Evolutionary conservation across 495 filamentous ascomycete species (phyloP), one percentile per base, ranked within the genome.

Genomic region (Aspergillus cavernicola): DNA sequence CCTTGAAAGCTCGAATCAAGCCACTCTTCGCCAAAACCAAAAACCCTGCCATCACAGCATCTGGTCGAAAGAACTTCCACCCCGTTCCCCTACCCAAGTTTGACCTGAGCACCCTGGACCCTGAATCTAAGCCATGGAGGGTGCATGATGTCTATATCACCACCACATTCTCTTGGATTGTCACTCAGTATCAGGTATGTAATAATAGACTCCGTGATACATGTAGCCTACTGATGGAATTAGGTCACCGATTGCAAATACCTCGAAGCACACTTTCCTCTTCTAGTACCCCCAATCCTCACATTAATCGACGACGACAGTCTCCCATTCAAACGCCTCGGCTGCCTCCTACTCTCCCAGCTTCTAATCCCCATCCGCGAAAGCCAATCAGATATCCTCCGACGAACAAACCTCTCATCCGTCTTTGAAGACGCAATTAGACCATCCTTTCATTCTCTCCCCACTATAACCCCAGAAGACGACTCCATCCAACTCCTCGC

Each of bases 211-310:
- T n/a, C 12, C 9, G 15, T 12, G 6, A n/a, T 29, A 0, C 9
- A 6, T 13, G n/a, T 24, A 15, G 10, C 8, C n/a, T 26, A 22
- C 46, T 40, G 16, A 40, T 12, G 15, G 6, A 15, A 11, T 12
- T 35, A 73, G 71, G 16, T 64, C 6, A 50, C 59, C 10, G 60
- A 70, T 24, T 57, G 58, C 28, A 32, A 32, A 7, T 51, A 64
- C n/a, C 63, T 80, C 4, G 74, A 80, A 57, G 51, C 57, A 5
- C 75, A 88, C 52, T 96, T 91, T 83, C 83, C 81, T 0, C 79
- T 95, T n/a, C 80, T 88, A 36, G 77, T 92, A n/a, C 93, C 93
- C 1, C 87, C 89, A 1, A 72, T 96, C 0, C 78, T 98, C 3
- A 81, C 85, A 4, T 73, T 97, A 2, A 75, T 89, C 45, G 93